Evolutionary conservation across 1,139 yeast genomes (phyloP).

Genomic region (Entelexis sorbosivorans): DNA sequence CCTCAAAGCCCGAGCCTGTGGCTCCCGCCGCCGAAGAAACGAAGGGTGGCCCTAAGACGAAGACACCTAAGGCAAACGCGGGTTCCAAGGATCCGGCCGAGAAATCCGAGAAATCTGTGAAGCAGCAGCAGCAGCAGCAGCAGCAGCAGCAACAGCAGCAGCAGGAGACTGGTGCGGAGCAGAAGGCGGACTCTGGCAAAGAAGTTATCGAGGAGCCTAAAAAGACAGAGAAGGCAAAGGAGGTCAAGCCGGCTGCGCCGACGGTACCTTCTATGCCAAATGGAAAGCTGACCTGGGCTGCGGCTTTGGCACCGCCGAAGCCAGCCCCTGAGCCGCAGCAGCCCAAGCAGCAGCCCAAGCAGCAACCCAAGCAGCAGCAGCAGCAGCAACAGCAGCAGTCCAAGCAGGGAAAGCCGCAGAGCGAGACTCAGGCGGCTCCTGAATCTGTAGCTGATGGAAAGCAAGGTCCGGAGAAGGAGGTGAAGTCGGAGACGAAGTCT

Average conservation of each 20-base stretch:
- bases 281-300: constrained; percentile 22
- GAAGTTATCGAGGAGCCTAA: not conserved
- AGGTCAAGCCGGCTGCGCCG: constrained; percentile 8
- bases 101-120: not conserved
- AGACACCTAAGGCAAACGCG: not conserved
- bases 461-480: too few relatives aligned
- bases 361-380: not conserved
- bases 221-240: constrained; percentile 1
- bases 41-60: not conserved
- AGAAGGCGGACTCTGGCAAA: not conserved
- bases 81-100: not conserved
- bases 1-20: constrained; percentile 1
- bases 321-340: constrained; percentile 9
- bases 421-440: not conserved
- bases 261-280: constrained; percentile 6
- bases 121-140: not conserved
- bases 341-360: constrained; percentile 1
- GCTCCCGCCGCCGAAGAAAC: constrained; percentile 2
- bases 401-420: not conserved
- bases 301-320: constrained; percentile 20
- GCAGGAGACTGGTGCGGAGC: not conserved
- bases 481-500: not conserved
- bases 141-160: not conserved
- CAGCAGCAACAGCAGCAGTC: not conserved
- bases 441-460: not conserved